Conservation (phyloP, 2,329 filamentous ascomycete genomes). For the Pestalotiopsis sp. region DNA sequence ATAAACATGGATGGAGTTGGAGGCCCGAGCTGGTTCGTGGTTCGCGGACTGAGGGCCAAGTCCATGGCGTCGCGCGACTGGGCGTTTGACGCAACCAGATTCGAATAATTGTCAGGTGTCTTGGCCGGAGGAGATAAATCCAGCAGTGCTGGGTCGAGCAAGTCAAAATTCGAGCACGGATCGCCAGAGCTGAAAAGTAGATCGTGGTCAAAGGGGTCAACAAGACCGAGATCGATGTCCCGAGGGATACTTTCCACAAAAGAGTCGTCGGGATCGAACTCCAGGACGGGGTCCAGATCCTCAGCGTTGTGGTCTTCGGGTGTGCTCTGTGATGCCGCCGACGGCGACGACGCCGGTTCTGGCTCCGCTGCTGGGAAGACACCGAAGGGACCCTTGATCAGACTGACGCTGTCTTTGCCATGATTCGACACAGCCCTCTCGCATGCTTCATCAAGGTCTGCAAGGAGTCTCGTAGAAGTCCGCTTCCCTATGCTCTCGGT, state of each 20-base stretch:
- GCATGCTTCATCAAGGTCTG: constrained; percentile 25
- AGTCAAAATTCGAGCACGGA: not conserved
- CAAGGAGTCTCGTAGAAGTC: constrained; percentile 24
- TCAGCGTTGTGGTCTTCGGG: not conserved
- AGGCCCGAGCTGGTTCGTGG: not conserved
- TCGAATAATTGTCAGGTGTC: not conserved
- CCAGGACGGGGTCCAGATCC: not conserved
- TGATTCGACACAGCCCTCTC: not conserved
- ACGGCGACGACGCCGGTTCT: not conserved
- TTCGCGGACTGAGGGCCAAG: not conserved
- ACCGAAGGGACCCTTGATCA: constrained; percentile 16
- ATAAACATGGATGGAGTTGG: not conserved
- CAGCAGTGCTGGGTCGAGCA: not conserved
- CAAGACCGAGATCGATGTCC: not conserved
- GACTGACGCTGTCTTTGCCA: constrained; percentile 9
- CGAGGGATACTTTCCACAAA: not conserved
- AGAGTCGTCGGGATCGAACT: not conserved
- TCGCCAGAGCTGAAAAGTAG: not conserved
- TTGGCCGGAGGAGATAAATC: not conserved
- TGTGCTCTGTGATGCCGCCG: not conserved
- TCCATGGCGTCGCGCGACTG: not conserved
- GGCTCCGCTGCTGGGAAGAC: constrained; percentile 15
- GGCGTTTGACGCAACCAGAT: not conserved
- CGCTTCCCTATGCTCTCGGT: constrained; percentile 32
- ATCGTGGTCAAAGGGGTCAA: not conserved